Base-by-base conservation (phyloP, 2,329 filamentous ascomycete species). In the Trichophyton equinum region DNA sequence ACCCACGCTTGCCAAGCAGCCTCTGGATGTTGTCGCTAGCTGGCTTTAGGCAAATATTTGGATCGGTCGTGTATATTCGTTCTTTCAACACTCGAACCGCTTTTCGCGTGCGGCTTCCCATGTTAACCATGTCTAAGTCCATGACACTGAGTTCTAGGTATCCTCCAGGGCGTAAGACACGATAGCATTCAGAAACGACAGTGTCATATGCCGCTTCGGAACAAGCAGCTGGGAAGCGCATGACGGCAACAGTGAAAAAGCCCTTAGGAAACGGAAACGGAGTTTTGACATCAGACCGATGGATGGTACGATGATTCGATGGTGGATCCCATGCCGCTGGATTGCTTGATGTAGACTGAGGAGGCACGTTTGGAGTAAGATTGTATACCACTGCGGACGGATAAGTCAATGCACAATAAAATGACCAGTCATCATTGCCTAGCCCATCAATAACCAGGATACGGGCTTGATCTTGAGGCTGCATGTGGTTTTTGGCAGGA, bases 381-480 rank as follows among this genome's bases (percentile, higher is more conserved):
- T 73, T 76, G 65, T 79, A 78, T 2, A 79, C 71, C 22, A 73
- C 72, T 0, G 76, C 75, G 61, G 72, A 71, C 4, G 76, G 74
- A 60, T 79, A 79, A 1, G 76, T 78, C 57, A 79, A 68, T 13
- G 77, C 75, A 65, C 77, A 79, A 64, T 79, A 79, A 64, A 78
- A 79, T 7, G 77, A 79, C 77, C 77, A 79, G 62, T 79, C 77
- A 60, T 78, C 76, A 59, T 78, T 79, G n/a, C 76, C 77, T 18
- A 79, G 68, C 11, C 77, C 77, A 63, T 79, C 77, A 53, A 79
- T 74, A 25, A 79, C 75, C 38, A 79, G 71, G 20, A 79, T 76
- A 49, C 75, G 72, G 22, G 74, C 72, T 58, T 76, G 73, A 4
- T 73, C 70, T 22, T 70, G 69, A 4, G 68, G 64, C 46, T 74